Percentiles rank a stretch among this genome's conserved stretches.
These are phyloP conservation scores for Clavispora santaluciae DNA, from an alignment of 805 yeast genomes.

Conservation along the genomic window DNA sequence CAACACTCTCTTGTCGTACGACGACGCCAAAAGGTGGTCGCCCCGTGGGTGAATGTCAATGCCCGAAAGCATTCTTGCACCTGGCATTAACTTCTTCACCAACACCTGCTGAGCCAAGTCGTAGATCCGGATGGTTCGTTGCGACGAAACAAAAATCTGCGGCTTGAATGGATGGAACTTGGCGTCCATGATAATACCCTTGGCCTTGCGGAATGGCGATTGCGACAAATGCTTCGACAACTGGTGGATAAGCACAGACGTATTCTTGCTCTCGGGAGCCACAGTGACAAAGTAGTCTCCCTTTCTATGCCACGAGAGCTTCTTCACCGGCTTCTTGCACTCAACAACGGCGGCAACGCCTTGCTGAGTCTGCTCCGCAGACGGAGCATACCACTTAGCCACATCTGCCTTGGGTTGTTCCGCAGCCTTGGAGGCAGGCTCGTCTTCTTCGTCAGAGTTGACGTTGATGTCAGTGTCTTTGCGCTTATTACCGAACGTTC, in stretches of 20 bases:
- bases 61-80: constrained; percentile 90
- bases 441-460: constrained; percentile 33
- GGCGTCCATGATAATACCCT: constrained; percentile 94
- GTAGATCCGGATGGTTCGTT: constrained; percentile 85
- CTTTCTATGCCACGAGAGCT: constrained; percentile 90
- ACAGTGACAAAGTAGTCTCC: constrained; percentile 96
- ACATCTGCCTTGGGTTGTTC: constrained; percentile 42
- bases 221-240: constrained; percentile 91
- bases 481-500: constrained; percentile 51
- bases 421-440: constrained; percentile 15
- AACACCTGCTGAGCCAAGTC: constrained; percentile 83
- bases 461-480: constrained; percentile 33
- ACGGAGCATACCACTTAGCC: constrained; percentile 82
- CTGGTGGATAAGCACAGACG: constrained; percentile 91
- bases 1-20: constrained; percentile 89
- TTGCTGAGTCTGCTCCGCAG: constrained; percentile 47
- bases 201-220: constrained; percentile 88
- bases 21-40: constrained; percentile 86
- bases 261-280: constrained; percentile 88
- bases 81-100: constrained; percentile 83
- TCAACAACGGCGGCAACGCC: constrained; percentile 75
- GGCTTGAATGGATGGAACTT: constrained; percentile 97
- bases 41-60: constrained; percentile 96
- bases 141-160: constrained; percentile 88
- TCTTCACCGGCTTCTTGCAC: constrained; percentile 63